phyloP scores from a whole-genome alignment of 345 rosid genomes.

The Sonneratia caseolaris region DNA sequence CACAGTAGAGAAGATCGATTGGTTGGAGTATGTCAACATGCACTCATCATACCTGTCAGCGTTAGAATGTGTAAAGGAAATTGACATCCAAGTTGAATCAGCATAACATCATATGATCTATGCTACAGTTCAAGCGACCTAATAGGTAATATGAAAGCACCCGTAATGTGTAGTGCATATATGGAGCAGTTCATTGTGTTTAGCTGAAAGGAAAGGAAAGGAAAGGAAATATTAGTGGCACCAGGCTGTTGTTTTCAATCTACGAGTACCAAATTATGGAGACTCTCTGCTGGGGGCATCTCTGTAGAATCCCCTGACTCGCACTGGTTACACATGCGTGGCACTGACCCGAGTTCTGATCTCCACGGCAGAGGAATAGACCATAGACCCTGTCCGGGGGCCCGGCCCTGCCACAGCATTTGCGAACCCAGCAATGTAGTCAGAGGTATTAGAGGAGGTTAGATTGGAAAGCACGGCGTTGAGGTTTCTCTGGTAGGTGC shows the following conservation, averaged over 20 bases:
- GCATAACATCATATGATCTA: too few species aligned
- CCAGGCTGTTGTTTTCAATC: too few species aligned
- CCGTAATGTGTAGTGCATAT: too few species aligned
- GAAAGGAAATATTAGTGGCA: too few species aligned
- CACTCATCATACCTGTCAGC: background rate
- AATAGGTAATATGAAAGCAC: too few species aligned
- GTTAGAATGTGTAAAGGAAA: too few species aligned
- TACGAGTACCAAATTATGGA: conserved; percentile 24
- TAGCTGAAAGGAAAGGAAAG: too few species aligned
- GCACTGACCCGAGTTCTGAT: background rate
- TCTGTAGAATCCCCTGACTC: conserved; percentile 8
- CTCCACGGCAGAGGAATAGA: conserved; percentile 35
- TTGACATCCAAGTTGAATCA: too few species aligned
- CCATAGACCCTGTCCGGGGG: conserved; percentile 17
- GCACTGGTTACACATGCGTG: conserved; percentile 13
- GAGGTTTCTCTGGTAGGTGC: conserved; percentile 25
- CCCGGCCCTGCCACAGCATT: conserved; percentile 17
- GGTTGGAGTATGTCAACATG: background rate
- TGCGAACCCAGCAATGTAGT: conserved; percentile 20
- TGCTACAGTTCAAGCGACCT: too few species aligned
- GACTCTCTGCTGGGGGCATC: conserved; percentile 31
- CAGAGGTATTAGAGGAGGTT: conserved; percentile 9
- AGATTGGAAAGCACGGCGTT: conserved; percentile 19
- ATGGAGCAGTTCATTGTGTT: too few species aligned
- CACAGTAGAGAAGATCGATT: background rate